Evolutionary conservation across 23 red algal species (phyloP).

Genomic region (Cyanidioschyzon merolae): DNA sequence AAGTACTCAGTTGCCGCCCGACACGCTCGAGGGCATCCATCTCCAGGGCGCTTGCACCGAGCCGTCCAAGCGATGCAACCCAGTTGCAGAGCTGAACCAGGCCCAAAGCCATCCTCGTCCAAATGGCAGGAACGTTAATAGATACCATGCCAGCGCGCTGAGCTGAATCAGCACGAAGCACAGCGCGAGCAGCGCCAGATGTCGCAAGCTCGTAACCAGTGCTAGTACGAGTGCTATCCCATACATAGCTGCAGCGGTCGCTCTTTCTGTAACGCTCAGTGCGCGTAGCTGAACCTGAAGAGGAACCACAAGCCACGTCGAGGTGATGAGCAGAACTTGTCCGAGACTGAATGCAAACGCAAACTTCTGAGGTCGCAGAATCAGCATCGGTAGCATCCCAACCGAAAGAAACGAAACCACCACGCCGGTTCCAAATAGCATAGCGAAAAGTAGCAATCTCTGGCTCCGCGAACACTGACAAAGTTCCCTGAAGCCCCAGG

Average conservation of each 20-base stretch:
- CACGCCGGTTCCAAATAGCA: not conserved
- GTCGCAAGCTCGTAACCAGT: slow-evolving; percentile 1
- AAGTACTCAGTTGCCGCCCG: too few species aligned
- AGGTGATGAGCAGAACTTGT: not conserved
- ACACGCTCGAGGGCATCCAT: too few species aligned
- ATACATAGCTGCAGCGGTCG: not conserved
- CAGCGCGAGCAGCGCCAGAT: not conserved
- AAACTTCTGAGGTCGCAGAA: slow-evolving; percentile 18
- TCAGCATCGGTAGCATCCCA: not conserved
- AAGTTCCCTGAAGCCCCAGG: not conserved
- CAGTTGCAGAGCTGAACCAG: not conserved
- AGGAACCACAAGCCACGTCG: not conserved
- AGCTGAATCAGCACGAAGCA: not conserved
- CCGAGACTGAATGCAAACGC: slow-evolving; percentile 5
- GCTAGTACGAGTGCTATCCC: not conserved
- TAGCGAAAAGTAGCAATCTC: not conserved
- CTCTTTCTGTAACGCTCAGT: not conserved
- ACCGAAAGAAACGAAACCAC: not conserved
- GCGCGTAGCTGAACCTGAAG: not conserved
- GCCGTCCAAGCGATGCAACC: not conserved
- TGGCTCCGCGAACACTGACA: not conserved
- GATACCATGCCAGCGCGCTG: not conserved
- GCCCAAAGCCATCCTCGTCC: not conserved
- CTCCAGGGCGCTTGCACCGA: not conserved
- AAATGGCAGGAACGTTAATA: not conserved